Percentiles rank a stretch among this genome's conserved stretches.
These are phyloP conservation scores for Pachyrhizus erosus DNA, from an alignment of 306 rosid genomes.

Conservation along the genomic window DNA sequence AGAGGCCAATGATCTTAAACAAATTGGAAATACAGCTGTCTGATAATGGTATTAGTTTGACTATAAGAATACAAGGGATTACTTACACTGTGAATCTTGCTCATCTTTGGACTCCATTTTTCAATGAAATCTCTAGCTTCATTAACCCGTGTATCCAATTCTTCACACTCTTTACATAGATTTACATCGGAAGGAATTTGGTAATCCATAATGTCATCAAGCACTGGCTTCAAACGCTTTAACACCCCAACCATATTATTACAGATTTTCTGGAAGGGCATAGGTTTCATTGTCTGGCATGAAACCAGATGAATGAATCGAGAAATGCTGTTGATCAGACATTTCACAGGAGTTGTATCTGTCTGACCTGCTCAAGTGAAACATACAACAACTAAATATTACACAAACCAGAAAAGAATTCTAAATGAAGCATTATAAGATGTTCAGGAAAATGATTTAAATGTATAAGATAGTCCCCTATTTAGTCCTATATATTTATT, in stretches of 20 bases:
- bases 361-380: constrained; percentile 69
- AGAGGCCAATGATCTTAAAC: constrained; percentile 12
- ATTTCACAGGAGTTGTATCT: constrained; percentile 71
- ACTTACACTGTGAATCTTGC: constrained; percentile 86
- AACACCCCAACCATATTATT: constrained; percentile 68
- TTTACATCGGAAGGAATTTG: constrained; percentile 57
- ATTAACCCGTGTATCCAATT: constrained; percentile 70
- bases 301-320: constrained; percentile 90
- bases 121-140: constrained; percentile 86
- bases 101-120: constrained; percentile 82
- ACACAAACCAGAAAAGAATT: constrained; percentile 17
- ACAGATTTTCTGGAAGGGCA: constrained; percentile 75
- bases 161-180: constrained; percentile 72
- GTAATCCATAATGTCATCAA: constrained; percentile 72
- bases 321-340: constrained; percentile 92
- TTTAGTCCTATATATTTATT: constrained; percentile 14
- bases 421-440: constrained; percentile 2
- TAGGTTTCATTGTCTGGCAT: constrained; percentile 65
- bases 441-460: neutral
- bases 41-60: neutral
- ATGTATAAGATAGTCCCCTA: neutral
- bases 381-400: constrained; percentile 37
- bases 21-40: neutral
- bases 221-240: constrained; percentile 85
- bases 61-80: constrained; percentile 12